These are phyloP conservation scores for Iris pallida DNA, from an alignment of 116 monocot genomes.

Conservation along the genomic window DNA sequence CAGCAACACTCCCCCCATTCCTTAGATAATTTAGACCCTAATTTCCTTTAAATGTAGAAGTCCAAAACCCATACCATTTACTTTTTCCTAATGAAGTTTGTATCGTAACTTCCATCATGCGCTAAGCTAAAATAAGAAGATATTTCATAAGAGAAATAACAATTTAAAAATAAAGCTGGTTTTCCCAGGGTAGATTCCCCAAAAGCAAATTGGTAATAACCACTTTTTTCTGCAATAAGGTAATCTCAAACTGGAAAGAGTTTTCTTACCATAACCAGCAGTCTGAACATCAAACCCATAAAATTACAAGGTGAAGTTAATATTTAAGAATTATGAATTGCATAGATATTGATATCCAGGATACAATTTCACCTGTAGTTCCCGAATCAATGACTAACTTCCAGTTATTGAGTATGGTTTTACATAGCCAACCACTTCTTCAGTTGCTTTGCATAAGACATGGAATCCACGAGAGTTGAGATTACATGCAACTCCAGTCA, in stretches of 20 bases:
- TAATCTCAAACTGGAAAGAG: not conserved
- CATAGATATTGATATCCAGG: not conserved
- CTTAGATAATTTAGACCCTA: no score
- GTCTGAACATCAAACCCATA: constrained; percentile 96
- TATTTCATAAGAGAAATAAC: no score
- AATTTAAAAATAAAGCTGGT: no score
- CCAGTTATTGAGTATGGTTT: constrained; percentile 97
- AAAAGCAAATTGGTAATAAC: no score
- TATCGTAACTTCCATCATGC: no score
- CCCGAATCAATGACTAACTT: constrained; percentile 83
- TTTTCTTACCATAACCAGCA: constrained; percentile 68
- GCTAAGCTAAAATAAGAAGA: no score
- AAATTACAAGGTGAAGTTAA: constrained; percentile 5
- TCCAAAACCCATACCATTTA: no score
- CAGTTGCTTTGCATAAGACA: constrained; percentile 87
- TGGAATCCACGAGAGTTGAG: constrained; percentile 78
- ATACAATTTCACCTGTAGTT: constrained; percentile 63
- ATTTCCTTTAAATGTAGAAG: no score
- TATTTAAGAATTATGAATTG: constrained; percentile 5
- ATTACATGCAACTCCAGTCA: constrained; percentile 80
- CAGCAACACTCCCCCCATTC: no score
- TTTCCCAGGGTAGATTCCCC: no score
- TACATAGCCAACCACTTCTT: constrained; percentile 78
- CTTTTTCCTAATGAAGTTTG: no score
- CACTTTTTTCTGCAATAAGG: no score